Base-by-base conservation (phyloP, 345 rosid species). In the Pistacia vera region DNA sequence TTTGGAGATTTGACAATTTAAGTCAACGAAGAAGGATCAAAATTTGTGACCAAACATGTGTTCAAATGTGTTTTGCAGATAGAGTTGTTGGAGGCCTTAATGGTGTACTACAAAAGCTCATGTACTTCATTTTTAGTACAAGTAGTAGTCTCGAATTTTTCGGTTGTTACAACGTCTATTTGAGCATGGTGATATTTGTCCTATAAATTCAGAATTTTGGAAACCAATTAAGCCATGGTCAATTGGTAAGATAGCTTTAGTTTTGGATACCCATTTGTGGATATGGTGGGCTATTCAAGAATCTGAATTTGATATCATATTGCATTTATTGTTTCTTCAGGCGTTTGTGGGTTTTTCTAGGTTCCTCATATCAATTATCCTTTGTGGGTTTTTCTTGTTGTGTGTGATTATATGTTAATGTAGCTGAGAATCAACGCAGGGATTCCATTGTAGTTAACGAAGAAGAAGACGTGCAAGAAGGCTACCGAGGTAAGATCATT, bases 41-140 rank as follows among this genome's bases (percentile, higher is more conserved):
- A 33, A 8, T 66, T 75, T n/a, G 52, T 61, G 72, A n/a, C 80
- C 71, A 8, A 62, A 41, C 81, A 70, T 25, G 18, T 75, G 78
- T 68, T 71, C 10, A 8, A 6, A 55, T 49, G 41, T 11, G 20
- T 69, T 18, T 68, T 25, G 14, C 25, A 38, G 68, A 63, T 63
- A 11, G 35, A 9, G 25, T 17, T 5, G 44, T 56, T 13, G 52
- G 55, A 70, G 1, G 17, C 28, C 22, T 66, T 48, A 10, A 7
- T n/a, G 33, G 58, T 82, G 82, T 85, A 82, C 82, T 85, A 41
- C 85, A 80, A 68, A 67, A 8, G 13, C 0, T 5, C 5, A 1
- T 41, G 86, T 83, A 85, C 83, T 78, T 56, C 84, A 51, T 63
- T 78, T 30, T 79, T 41, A 78, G 85, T 80, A 85, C 88, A 82